Base-by-base conservation (phyloP, 495 filamentous ascomycete genomes). In the Xylaria venustula region DNA sequence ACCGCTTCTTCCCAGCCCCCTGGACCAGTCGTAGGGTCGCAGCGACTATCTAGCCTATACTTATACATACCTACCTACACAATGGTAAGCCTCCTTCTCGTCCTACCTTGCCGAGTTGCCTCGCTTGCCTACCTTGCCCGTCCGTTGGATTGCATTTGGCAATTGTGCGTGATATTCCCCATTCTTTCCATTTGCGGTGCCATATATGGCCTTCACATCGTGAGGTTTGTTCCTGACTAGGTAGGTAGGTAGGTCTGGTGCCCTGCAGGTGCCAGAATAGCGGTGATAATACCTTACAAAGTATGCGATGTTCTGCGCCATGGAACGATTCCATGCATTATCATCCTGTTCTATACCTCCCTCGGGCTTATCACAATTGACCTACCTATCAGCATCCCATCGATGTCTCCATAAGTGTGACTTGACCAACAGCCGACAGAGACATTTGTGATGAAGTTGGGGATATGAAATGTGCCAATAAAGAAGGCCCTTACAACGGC, bases 251-350 rank as follows among this genome's bases (percentile, higher is more conserved):
- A 34, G 12, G 5, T 42, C 20, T 52, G 11, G 17, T 44, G 23
- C n/a, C 15, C 37, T 44, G 52, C 37, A 54, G 20, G 51, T 42
- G 36, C 51, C 36, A 42, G 20, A 20, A 28, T 40, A 17, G 36
- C 34, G 34, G 34, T 54, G 51, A 54, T 41, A 22, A 17, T 25
- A 15, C n/a, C n/a, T n/a, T n/a, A n/a, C n/a, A n/a, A n/a, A n/a
- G n/a, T n/a, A 45, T 55, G 53, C 37, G 40, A 55, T 34, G 30
- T 34, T 34, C 30, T 5, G 11, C 11, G 30, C 30, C 5, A 34
- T 54, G 53, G 26, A 55, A 44, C 17, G 40, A 32, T 44, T 54
- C 53, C 17, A 55, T 55, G 53, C 40, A 55, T 45, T 55, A 37
- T 45, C 23, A 45, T 55, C 26, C 17, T 45, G 22, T 32, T 28